Evolutionary conservation across 2,329 filamentous ascomycete species (phyloP), one percentile per base, ranked within the genome.

Genomic region (Stemphylium vesicarium): DNA sequence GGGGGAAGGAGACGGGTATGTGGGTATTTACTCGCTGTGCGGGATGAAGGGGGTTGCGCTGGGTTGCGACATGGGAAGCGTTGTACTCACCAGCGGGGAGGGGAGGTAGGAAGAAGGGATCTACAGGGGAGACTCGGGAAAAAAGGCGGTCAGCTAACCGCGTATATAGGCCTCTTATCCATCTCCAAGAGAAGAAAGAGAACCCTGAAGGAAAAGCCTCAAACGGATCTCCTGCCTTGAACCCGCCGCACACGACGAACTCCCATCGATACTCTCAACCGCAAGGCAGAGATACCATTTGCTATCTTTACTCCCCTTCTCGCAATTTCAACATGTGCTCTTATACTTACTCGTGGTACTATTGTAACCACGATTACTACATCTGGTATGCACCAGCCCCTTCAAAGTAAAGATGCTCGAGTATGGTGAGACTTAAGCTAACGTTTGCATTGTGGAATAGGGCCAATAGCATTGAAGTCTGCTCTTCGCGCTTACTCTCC

Each of bases 351-450:
- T 75, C 73, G 29, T 77, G 76, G 73, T 80, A 81, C 66, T 77
- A 76, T 68, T 80, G 79, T 70, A 78, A 78, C 68, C 78, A 79
- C 68, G 78, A 78, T 63, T 79, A 79, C 69, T 80, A 79, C 68
- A 79, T 80, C 68, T 77, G 77, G 72, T 72, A 50, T 50, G 52
- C 40, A n/a, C 12, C 3, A 16, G n/a, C 15, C 11, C 11, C 37
- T 6, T 13, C 16, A 18, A 31, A 22, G 5, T 31, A 20, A 9
- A 38, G 20, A 29, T 29, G 26, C 26, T 7, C 10, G 2, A 29
- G 26, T 7, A 9, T 11, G 11, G 10, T 29, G 2, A 4, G 2
- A 7, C 26, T 11, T 29, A 29, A 41, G 13, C 36, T 42, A 48
- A 36, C 26, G 11, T 9, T 13, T 2, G 32, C 8, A 48, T 9